These are phyloP conservation scores for Magnaporthales sp. DNA, from an alignment of 2,329 filamentous ascomycete species.

Conservation along the genomic window DNA sequence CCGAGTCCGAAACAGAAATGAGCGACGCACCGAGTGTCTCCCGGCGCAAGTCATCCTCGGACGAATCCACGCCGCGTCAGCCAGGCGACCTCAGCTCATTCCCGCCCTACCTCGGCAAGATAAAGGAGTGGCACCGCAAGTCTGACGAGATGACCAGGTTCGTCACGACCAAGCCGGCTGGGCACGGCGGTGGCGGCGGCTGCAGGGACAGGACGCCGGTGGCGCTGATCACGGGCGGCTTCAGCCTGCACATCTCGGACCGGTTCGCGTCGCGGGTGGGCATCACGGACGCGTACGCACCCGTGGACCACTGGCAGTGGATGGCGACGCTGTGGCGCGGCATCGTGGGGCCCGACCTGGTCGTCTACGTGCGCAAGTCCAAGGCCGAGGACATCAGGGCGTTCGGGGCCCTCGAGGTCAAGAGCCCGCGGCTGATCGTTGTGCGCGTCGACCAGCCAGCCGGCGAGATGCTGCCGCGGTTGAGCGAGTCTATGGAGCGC, in stretches of 20 bases:
- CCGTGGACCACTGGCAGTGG: slow-evolving; percentile 96
- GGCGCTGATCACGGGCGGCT: slow-evolving; percentile 67
- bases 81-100: slow-evolving; percentile 30
- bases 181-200: background rate
- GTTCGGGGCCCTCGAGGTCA: slow-evolving; percentile 46
- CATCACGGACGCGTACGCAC: slow-evolving; percentile 67
- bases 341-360: slow-evolving; percentile 72
- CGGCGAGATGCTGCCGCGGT: slow-evolving; percentile 5
- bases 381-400: slow-evolving; percentile 12
- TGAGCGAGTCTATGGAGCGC: slow-evolving; percentile 63
- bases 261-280: slow-evolving; percentile 64
- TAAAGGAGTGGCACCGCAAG: slow-evolving; percentile 66
- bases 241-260: slow-evolving; percentile 72
- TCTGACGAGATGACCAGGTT: slow-evolving; percentile 59
- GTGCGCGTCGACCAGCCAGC: slow-evolving; percentile 32
- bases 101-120: slow-evolving; percentile 55
- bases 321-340: slow-evolving; percentile 90
- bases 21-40: background rate
- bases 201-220: slow-evolving; percentile 39
- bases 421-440: slow-evolving; percentile 43
- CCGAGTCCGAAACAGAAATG: background rate
- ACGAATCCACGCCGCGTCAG: slow-evolving; percentile 6
- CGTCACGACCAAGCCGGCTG: slow-evolving; percentile 27
- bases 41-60: background rate
- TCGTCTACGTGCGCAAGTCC: slow-evolving; percentile 51